phyloP scores from a whole-genome alignment of 306 rosid species.

The Pachyrhizus erosus region DNA sequence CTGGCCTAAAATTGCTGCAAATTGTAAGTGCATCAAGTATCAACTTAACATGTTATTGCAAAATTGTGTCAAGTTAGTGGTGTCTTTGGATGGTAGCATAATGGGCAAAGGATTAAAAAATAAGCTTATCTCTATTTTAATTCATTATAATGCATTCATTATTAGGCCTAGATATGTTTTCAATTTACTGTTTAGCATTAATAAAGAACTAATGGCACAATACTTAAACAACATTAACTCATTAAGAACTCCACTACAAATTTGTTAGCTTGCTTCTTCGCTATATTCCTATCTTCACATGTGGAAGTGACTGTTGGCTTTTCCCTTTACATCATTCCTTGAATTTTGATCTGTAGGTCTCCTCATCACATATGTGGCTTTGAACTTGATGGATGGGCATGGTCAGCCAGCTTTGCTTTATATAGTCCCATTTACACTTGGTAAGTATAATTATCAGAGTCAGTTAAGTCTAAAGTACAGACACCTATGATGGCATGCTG shows the following conservation, averaged over 20 bases:
- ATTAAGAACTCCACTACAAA: background rate
- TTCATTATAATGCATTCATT: background rate
- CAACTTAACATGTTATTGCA: background rate
- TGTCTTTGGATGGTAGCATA: background rate
- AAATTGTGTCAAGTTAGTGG: background rate
- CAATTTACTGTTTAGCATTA: background rate
- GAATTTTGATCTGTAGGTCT: conserved; percentile 65
- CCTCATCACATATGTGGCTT: conserved; percentile 88
- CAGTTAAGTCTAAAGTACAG: background rate
- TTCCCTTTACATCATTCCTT: conserved; percentile 4
- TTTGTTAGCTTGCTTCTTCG: conserved; percentile 12
- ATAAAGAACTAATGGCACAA: background rate
- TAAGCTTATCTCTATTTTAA: background rate
- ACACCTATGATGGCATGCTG: background rate
- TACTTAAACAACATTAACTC: background rate
- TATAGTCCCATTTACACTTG: conserved; percentile 95
- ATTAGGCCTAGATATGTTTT: background rate
- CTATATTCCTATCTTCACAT: conserved; percentile 3
- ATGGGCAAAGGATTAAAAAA: background rate
- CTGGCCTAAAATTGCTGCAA: background rate
- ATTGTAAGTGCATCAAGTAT: background rate
- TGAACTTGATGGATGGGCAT: conserved; percentile 99
- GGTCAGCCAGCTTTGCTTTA: conserved; percentile 98
- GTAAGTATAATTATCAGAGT: conserved; percentile 54
- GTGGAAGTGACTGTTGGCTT: background rate